Conservation (phyloP, 1,284 basidiomycete genomes). For the Ustilago trichophora region DNA sequence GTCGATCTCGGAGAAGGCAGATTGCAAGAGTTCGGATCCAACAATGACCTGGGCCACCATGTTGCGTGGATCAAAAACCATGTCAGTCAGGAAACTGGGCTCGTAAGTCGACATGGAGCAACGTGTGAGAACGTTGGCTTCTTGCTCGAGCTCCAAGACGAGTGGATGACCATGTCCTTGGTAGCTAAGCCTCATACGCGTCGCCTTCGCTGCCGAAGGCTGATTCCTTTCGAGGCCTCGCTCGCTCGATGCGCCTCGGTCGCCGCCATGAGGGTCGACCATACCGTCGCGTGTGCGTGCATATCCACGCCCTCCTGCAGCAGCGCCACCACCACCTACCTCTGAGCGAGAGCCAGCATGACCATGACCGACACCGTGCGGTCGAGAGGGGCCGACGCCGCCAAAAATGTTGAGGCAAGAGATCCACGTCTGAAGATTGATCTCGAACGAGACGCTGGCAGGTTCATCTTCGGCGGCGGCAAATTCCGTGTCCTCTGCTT, state of each 20-base stretch:
- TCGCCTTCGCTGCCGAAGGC: constrained; percentile 66
- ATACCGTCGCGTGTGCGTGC: constrained; percentile 26
- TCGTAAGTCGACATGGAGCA: constrained; percentile 89
- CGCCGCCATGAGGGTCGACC: constrained; percentile 16
- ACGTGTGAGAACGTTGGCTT: constrained; percentile 87
- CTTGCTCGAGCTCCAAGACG: constrained; percentile 77
- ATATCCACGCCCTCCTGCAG: constrained; percentile 9
- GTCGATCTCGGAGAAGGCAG: constrained; percentile 47
- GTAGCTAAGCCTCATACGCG: constrained; percentile 86
- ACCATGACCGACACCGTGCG: too few relatives aligned
- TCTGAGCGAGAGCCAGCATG: constrained; percentile 10
- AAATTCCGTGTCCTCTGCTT: constrained; percentile 15
- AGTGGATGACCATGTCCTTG: constrained; percentile 81
- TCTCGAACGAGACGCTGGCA: constrained; percentile 74
- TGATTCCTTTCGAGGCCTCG: constrained; percentile 15
- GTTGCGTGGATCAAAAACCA: constrained; percentile 74
- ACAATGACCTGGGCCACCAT: constrained; percentile 51
- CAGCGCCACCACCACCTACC: neutral
- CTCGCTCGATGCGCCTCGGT: constrained; percentile 20
- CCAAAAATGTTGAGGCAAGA: constrained; percentile 93
- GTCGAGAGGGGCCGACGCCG: constrained; percentile 70
- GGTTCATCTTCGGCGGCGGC: constrained; percentile 58
- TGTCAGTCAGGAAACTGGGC: constrained; percentile 80
- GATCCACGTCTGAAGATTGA: constrained; percentile 81
- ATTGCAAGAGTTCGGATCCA: constrained; percentile 41